These are phyloP conservation scores for Tephrocybe rancida DNA, from an alignment of 768 basidiomycete species.

Conservation along the genomic window DNA sequence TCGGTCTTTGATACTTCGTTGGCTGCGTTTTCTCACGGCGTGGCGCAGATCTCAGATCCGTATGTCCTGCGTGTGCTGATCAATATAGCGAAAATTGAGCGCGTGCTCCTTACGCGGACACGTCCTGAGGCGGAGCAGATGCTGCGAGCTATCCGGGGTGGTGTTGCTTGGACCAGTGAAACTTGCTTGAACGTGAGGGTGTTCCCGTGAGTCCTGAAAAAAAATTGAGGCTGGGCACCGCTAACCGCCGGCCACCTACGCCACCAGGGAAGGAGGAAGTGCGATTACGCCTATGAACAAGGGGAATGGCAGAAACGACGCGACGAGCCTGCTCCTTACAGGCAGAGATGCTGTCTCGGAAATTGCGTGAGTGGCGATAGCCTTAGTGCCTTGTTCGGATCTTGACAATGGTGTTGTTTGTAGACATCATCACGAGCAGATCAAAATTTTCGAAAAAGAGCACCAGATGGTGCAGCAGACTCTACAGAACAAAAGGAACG, in stretches of 20 bases:
- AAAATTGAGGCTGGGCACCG: not conserved
- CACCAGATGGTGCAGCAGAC: conserved; percentile 29
- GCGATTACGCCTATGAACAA: conserved; percentile 43
- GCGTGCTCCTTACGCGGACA: conserved; percentile 60
- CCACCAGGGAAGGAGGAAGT: conserved; percentile 67
- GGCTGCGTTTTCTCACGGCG: conserved; percentile 10
- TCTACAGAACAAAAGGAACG: conserved; percentile 26
- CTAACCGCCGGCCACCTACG: not conserved
- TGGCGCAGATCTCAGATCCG: conserved; percentile 65
- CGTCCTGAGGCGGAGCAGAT: conserved; percentile 67
- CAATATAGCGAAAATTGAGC: conserved; percentile 74
- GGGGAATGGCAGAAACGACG: conserved; percentile 30
- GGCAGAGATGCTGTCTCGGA: conserved; percentile 51
- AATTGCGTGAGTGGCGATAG: conserved; percentile 43
- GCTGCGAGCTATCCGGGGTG: conserved; percentile 49
- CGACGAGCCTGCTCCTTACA: conserved; percentile 52
- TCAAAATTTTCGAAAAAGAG: conserved; percentile 39
- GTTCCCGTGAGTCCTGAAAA: conserved; percentile 52
- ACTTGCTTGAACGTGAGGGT: conserved; percentile 57
- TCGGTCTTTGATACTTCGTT: conserved; percentile 7
- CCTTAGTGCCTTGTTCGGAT: no score
- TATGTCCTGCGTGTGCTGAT: conserved; percentile 82
- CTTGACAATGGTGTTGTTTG: no score
- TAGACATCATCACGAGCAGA: conserved; percentile 50
- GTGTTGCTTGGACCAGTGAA: conserved; percentile 66